Conservation (phyloP, 2,329 filamentous ascomycete genomes). For the Pseudogymnoascus sp. region DNA sequence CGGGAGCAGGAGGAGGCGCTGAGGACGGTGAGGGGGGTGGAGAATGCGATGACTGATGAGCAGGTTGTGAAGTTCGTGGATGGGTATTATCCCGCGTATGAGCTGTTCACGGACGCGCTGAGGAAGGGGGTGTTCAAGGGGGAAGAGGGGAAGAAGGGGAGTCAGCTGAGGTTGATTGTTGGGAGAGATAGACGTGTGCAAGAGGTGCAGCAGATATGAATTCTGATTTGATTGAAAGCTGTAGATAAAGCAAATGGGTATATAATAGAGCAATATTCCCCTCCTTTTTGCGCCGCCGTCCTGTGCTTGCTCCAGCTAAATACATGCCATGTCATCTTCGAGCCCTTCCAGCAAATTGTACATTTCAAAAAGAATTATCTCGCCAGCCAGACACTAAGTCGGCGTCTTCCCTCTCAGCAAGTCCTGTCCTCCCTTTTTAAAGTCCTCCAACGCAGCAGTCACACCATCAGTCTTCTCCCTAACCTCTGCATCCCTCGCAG, state of each 20-base stretch:
- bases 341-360: neutral
- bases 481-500: conserved; percentile 21
- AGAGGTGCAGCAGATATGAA: conserved; percentile 24
- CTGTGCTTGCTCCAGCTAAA: neutral
- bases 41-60: conserved; percentile 55
- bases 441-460: conserved; percentile 20
- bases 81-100: conserved; percentile 47
- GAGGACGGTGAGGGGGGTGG: conserved; percentile 41
- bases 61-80: conserved; percentile 58
- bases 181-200: conserved; percentile 36
- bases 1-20: conserved; percentile 55
- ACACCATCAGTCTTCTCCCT: conserved; percentile 17
- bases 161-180: conserved; percentile 37
- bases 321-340: neutral
- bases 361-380: neutral
- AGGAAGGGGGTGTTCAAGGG: conserved; percentile 38
- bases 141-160: conserved; percentile 27
- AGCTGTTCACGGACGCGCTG: conserved; percentile 42
- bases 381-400: neutral
- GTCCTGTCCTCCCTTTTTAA: conserved; percentile 20
- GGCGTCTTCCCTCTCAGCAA: conserved; percentile 11
- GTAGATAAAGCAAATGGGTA: conserved; percentile 19
- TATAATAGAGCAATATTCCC: conserved; percentile 9
- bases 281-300: neutral
- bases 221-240: neutral